A percentile compares a stretch with the other conserved stretches of the same genome.
Evolutionary conservation across 2,329 filamentous ascomycete genomes (phyloP).

Genomic region (Penicillium italicum): DNA sequence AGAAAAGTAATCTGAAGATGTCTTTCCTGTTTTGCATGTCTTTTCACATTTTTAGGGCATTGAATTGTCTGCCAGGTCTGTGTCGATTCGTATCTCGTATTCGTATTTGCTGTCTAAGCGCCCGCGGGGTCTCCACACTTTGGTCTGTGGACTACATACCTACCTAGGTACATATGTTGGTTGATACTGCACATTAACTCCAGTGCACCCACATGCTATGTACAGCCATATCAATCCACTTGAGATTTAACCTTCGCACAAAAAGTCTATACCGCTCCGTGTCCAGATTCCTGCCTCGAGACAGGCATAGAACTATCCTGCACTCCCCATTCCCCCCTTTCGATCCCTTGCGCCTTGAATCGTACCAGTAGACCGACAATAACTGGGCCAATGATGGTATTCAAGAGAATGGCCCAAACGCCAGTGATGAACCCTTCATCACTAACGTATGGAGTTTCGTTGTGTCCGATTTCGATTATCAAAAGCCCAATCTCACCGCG

Average conservation of each 20-base stretch:
- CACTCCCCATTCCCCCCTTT: constrained; percentile 28
- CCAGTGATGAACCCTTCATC: constrained; percentile 28
- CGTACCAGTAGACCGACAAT: constrained; percentile 28
- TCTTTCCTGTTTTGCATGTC: too few species aligned
- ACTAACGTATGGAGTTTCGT: constrained; percentile 42
- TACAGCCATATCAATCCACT: neutral
- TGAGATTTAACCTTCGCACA: too few species aligned
- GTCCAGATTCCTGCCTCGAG: neutral
- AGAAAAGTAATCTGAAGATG: neutral
- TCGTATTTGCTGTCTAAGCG: neutral
- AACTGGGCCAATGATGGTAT: constrained; percentile 32
- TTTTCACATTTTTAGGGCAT: too few species aligned
- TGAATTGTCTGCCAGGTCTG: neutral
- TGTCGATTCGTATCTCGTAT: neutral
- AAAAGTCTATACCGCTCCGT: neutral
- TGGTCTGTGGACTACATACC: too few species aligned
- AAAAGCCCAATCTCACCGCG: constrained; percentile 34
- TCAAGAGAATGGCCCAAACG: constrained; percentile 34
- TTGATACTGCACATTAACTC: too few species aligned
- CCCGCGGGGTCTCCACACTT: too few species aligned
- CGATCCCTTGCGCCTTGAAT: constrained; percentile 20
- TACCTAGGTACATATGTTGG: too few species aligned
- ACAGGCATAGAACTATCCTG: constrained; percentile 6
- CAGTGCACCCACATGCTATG: neutral
- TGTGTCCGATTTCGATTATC: constrained; percentile 34